Percentiles rank a stretch among this genome's conserved stretches.
Evolutionary conservation across 345 rosid species (phyloP).

Genomic region (Heritiera fomes): DNA sequence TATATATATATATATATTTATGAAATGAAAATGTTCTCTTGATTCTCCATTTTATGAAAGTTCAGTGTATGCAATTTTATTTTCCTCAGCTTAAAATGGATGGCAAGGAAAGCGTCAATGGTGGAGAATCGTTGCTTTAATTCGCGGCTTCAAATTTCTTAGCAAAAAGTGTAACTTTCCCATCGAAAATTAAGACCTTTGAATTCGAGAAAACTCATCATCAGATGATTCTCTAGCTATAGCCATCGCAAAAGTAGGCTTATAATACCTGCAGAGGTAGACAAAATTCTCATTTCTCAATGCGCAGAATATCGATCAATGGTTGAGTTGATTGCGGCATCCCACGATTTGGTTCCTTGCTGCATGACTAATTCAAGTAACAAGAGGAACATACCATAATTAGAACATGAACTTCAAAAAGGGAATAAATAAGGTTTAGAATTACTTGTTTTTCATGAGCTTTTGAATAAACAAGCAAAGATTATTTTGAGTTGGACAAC

Average conservation of each 20-base stretch:
- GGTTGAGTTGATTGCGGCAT: neutral
- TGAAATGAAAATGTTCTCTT: neutral
- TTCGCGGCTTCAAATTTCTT: neutral
- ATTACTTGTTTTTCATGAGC: neutral
- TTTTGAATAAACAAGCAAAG: neutral
- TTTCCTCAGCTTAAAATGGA: neutral
- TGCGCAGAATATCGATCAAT: neutral
- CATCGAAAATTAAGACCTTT: neutral
- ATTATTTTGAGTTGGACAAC: neutral
- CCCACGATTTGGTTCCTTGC: neutral
- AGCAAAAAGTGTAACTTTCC: neutral
- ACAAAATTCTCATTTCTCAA: neutral
- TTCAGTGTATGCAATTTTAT: neutral
- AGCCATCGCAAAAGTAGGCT: neutral
- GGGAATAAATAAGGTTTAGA: neutral
- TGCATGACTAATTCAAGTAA: neutral
- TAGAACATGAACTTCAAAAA: neutral
- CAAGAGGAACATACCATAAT: neutral
- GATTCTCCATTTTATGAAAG: constrained; percentile 1
- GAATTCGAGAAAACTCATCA: neutral
- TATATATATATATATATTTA: neutral
- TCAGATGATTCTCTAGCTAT: neutral
- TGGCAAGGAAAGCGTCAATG: neutral
- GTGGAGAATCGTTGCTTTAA: constrained; percentile 12
- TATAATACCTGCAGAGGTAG: no score